Evolutionary conservation across 257 asterid genomes (phyloP), one percentile per base, ranked within the genome.

Genomic region (Knoxia roxburghii): DNA sequence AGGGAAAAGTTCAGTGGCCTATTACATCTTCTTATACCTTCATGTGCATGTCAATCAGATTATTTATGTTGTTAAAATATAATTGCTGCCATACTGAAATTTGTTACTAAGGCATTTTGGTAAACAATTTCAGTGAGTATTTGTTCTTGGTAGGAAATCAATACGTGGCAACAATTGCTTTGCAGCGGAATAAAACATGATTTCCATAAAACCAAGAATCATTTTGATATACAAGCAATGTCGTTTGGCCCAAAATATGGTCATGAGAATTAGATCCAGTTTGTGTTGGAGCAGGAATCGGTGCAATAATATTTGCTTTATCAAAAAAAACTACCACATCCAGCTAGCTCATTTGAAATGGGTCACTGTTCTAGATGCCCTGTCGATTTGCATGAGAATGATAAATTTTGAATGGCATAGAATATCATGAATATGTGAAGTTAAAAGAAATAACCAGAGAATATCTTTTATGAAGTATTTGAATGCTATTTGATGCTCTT

Each of bases 301-400:
- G 94, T 68, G 92, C 99, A 64, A 87, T 89, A 94, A 77, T 88
- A 65, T 79, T 96, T 69, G 85, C 95, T 68, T 56, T 89, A 65
- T 84, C 97, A 64, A 88, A 90, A 86, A 74, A 95, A 88, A 78
- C 81, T 90, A 46, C 97, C 93, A 14, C 90, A 88, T 80, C 97
- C 97, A 35, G 79, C 90, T 77, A 83, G 81, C 73, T 86, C 95
- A 18, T 88, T 90, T 60, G 95, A 93, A 78, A 90, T 93, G 97
- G 83, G 90, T 71, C 97, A 94, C 71, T 90, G 97, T 68, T 89
- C 98, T 41, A 86, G 98, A 79, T 92, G 97, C 68, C 94, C 94
- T 45, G 94, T 92, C 76, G 97, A 89, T 83, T 92, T 80, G 77
- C 98, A 89, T 29, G 96, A 86, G 72, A 87, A 89, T 68, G 97